phyloP scores from a whole-genome alignment of 805 yeast genomes.

The Pichia insulana region DNA sequence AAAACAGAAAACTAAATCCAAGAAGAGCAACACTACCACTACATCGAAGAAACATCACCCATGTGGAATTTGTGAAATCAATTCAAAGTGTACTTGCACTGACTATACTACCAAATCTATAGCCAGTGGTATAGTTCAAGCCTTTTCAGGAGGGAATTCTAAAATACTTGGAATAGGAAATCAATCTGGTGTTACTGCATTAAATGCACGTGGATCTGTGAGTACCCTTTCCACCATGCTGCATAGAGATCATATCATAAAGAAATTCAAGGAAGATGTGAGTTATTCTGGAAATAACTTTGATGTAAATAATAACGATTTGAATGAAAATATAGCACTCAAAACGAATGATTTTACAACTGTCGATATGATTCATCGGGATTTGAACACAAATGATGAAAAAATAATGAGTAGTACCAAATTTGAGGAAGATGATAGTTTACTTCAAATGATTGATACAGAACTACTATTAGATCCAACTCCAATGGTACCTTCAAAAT shows the following conservation, averaged over 20 bases:
- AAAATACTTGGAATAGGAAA: constrained; percentile 7
- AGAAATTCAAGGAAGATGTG: constrained; percentile 5
- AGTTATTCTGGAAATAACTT: not conserved
- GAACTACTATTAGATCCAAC: constrained; percentile 9
- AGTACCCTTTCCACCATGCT: constrained; percentile 3
- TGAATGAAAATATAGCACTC: not conserved
- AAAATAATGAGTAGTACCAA: not conserved
- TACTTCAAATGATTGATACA: constrained; percentile 9
- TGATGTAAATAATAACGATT: not conserved
- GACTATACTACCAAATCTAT: constrained; percentile 6
- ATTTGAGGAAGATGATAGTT: constrained; percentile 3
- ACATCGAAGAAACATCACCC: constrained; percentile 4
- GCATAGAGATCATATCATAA: constrained; percentile 8
- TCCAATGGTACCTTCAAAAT: not conserved
- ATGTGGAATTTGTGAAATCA: constrained; percentile 7
- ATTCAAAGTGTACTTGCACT: constrained; percentile 5
- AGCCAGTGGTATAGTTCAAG: constrained; percentile 6
- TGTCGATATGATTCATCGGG: not conserved
- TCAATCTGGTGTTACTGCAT: not conserved
- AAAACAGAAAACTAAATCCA: not conserved
- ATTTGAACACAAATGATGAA: not conserved
- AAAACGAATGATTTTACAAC: not conserved
- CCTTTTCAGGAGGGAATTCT: constrained; percentile 4
- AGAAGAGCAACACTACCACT: not conserved
- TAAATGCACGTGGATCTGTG: constrained; percentile 1